Conservation (phyloP, 2,329 filamentous ascomycete species). For the Daldinia sp. region DNA sequence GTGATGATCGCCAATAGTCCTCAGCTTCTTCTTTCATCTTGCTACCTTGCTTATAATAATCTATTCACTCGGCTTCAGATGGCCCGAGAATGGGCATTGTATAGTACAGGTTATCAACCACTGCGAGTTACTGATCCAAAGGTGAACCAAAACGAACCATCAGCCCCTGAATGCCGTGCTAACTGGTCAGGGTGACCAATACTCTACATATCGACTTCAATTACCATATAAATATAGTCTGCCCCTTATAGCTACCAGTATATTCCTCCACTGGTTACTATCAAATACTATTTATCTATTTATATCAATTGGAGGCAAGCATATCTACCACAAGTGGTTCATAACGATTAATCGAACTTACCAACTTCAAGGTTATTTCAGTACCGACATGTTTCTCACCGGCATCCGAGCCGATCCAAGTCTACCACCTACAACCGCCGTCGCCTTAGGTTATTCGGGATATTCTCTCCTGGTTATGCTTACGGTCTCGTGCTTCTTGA, state of each 20-base stretch:
- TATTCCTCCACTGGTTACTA: conserved; percentile 57
- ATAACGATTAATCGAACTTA: background rate
- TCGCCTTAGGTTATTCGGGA: conserved; percentile 34
- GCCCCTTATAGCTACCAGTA: conserved; percentile 52
- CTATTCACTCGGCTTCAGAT: conserved; percentile 58
- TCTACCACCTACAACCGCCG: conserved; percentile 34
- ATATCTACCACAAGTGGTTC: background rate
- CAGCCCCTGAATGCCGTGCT: background rate
- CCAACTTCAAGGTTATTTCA: conserved; percentile 26
- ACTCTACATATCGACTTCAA: conserved; percentile 55
- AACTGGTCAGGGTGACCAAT: conserved; percentile 49
- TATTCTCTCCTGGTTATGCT: conserved; percentile 33
- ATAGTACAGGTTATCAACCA: conserved; percentile 47
- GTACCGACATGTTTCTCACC: conserved; percentile 10
- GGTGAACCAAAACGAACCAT: conserved; percentile 8
- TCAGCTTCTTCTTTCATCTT: conserved; percentile 56
- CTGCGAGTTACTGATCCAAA: conserved; percentile 54
- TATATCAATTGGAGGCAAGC: conserved; percentile 45
- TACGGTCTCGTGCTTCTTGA: conserved; percentile 26
- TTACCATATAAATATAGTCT: conserved; percentile 57
- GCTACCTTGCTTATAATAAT: conserved; percentile 57
- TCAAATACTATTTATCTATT: conserved; percentile 57
- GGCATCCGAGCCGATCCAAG: conserved; percentile 15
- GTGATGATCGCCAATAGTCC: conserved; percentile 54
- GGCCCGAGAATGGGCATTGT: conserved; percentile 58